Conservation (phyloP, 2,329 filamentous ascomycete genomes). For the Arthrobotrys musiformis region DNA sequence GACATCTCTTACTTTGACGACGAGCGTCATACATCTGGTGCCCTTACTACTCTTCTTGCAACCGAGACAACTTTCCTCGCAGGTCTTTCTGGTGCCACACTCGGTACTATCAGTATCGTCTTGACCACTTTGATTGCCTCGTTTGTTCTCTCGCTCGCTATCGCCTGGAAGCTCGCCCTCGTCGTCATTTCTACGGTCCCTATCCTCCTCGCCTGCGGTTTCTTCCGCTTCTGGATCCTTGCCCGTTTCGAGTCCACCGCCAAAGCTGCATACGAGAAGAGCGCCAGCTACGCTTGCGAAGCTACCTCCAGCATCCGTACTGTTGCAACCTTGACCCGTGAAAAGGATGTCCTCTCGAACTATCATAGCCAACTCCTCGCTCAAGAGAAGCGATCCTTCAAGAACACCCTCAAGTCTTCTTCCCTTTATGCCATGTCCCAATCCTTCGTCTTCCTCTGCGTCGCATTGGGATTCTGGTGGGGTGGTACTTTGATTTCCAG, state of each 20-base stretch:
- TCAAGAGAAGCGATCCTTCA: constrained; percentile 75
- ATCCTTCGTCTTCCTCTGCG: constrained; percentile 82
- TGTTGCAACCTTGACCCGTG: constrained; percentile 87
- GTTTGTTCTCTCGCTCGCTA: constrained; percentile 74
- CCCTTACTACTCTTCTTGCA: constrained; percentile 86
- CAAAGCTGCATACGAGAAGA: constrained; percentile 80
- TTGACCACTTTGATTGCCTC: constrained; percentile 81
- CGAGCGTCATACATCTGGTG: constrained; percentile 88
- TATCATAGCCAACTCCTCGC: constrained; percentile 75
- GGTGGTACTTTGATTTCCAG: constrained; percentile 79
- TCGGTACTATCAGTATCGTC: constrained; percentile 86
- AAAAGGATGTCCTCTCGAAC: constrained; percentile 78
- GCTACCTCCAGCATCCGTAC: constrained; percentile 94
- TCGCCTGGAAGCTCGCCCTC: constrained; percentile 88
- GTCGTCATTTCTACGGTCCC: constrained; percentile 84
- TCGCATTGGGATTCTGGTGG: constrained; percentile 93
- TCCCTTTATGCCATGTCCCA: constrained; percentile 84
- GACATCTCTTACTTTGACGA: constrained; percentile 92
- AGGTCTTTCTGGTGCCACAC: constrained; percentile 84
- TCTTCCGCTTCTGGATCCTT: constrained; percentile 86
- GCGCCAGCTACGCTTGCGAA: constrained; percentile 89
- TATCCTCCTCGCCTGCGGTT: constrained; percentile 81
- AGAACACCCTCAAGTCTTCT: constrained; percentile 80
- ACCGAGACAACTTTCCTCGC: constrained; percentile 90
- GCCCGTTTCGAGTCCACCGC: constrained; percentile 81